phyloP scores from a whole-genome alignment of 2,329 filamentous ascomycete genomes.

The Fusarium sp. region DNA sequence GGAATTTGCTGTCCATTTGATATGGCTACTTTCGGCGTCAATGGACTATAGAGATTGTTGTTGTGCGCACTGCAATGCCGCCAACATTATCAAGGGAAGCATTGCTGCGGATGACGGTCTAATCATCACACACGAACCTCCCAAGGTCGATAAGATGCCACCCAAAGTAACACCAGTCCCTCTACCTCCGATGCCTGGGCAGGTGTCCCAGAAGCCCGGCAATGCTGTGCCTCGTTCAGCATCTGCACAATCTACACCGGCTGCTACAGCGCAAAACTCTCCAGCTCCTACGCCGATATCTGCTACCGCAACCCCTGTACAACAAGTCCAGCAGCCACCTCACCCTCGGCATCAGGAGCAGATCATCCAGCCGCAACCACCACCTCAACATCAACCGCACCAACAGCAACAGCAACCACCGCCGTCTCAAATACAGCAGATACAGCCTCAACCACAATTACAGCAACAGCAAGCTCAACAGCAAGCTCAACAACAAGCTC shows the following conservation, averaged over 20 bases:
- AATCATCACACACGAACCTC: conserved; percentile 38
- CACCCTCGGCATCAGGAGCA: conserved; percentile 28
- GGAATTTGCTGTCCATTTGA: conserved; percentile 64
- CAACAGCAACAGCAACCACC: conserved; percentile 40
- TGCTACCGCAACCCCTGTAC: conserved; percentile 21
- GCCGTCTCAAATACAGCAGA: conserved; percentile 32
- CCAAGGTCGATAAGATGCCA: conserved; percentile 45
- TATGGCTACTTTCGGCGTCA: conserved; percentile 64
- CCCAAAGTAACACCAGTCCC: conserved; percentile 55
- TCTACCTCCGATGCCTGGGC: conserved; percentile 52
- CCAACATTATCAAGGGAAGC: conserved; percentile 44
- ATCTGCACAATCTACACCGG: conserved; percentile 45
- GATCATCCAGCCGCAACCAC: conserved; percentile 17
- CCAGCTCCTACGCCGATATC: conserved; percentile 33
- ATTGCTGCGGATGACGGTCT: conserved; percentile 47
- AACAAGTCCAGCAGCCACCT: conserved; percentile 28
- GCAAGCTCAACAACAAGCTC: neutral
- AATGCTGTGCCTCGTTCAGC: conserved; percentile 45
- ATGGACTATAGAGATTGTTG: conserved; percentile 63
- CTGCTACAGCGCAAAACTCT: conserved; percentile 35
- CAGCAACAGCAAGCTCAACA: conserved; percentile 29
- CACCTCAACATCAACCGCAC: conserved; percentile 19
- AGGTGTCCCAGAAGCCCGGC: conserved; percentile 51
- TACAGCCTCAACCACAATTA: conserved; percentile 21
- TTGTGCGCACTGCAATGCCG: conserved; percentile 62